Evolutionary conservation across 768 basidiomycete species (phyloP), one percentile per base, ranked within the genome.

Genomic region (Leucogyrophana mollusca): DNA sequence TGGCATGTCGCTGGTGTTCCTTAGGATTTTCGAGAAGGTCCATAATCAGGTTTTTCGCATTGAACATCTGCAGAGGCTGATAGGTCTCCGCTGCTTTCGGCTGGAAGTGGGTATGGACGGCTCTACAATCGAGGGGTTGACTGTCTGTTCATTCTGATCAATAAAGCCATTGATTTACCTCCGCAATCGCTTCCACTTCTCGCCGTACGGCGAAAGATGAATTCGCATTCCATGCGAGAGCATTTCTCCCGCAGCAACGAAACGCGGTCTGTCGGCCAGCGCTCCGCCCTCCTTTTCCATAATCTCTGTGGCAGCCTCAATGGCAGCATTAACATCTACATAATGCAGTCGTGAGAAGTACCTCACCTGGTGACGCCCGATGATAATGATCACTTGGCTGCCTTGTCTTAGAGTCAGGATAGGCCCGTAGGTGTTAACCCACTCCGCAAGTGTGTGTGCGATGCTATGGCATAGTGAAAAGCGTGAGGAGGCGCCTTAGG

Each of bases 371-470:
- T 6, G n/a, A n/a, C 60, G 49, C 3, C 55, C 57, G 9, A 63
- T 45, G 25, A 63, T n/a, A 24, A 63, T 35, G 34, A 38, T 51
- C 6, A 57, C 17, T 3, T 49, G 22, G 9, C 42, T 54, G 1
- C 82, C 82, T 52, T 76, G 75, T 2, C 77, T 69, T 2, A 85
- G 55, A 0, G 76, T 68, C 47, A 82, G 74, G 1, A 84, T 71
- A 0, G 84, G 81, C 0, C 82, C 83, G 47, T 84, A 84, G 51
- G 72, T 51, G 39, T 76, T 66, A 2, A 76, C 78, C 74, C 78
- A 79, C 41, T 77, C 70, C 33, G 78, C 71, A 34, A 80, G 76
- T 4, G 46, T 53, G 18, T 16, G 51, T 14, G 58, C 57, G 25
- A 46, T 40, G n/a, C 22, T 42, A 14, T 9, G 20, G n/a, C n/a